Evolutionary conservation across 768 basidiomycete genomes (phyloP), one percentile per base, ranked within the genome.

Genomic region (Naematelia encephala): DNA sequence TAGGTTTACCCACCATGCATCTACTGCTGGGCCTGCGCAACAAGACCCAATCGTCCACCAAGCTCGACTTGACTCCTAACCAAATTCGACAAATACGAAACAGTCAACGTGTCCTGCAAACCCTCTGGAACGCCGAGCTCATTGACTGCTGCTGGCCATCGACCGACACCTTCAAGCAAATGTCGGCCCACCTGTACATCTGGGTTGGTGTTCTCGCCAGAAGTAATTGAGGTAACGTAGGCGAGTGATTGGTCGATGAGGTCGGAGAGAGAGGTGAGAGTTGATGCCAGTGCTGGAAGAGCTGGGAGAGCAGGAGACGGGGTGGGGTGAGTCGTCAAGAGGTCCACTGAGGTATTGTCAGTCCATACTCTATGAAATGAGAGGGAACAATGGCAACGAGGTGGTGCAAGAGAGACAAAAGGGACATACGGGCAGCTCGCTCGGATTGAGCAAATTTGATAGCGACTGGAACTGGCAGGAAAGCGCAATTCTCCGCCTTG

Each of bases 401-500:
- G 28, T 5, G 51, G 59, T 16, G 10, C 14, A 48, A 61, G 39
- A 29, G 16, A 47, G 61, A 44, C 11, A 57, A 60, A 16, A 62
- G 27, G 46, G 51, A 46, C 29, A 12, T 77, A 93, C 92, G 80
- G 45, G 90, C 90, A 61, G 88, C 87, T 60, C 87, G 85, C 75
- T 98, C 93, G 29, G 86, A 82, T 46, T 89, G 85, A 66, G 87
- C 85, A 78, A 89, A 89, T 67, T 84, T 84, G 57, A 98, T 81
- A 61, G 88, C 85, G 60, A 89, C 87, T n/a, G 90, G 88, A 52
- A 98, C 85, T 30, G 94, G 93, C 26, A 89, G 82, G 78, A 98
- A 98, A 27, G 93, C 89, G 67, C 89, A 90, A 78, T 96, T 94
- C 80, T 97, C 93, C 45, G 90, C 85, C 79, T 91, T 93, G 30